These are phyloP conservation scores for Rubia yunnanensis DNA, from an alignment of 257 asterid species.

Conservation along the genomic window DNA sequence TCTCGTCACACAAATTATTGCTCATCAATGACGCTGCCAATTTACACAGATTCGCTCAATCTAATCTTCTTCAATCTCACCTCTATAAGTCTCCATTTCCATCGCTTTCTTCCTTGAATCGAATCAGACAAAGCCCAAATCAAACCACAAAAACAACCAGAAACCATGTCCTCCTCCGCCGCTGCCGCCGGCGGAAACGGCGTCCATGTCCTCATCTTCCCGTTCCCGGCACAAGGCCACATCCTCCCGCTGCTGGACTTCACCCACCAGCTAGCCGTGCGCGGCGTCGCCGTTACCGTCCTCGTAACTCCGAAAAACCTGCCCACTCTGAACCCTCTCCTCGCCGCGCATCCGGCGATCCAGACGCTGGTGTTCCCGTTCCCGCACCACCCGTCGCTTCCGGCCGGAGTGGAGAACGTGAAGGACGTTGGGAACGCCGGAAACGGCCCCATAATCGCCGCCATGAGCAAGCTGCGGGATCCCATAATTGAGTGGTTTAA, in stretches of 20 bases:
- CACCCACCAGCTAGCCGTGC: slow-evolving; percentile 48
- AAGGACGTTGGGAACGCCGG: slow-evolving; percentile 59
- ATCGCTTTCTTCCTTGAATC: background rate
- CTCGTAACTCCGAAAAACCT: slow-evolving; percentile 55
- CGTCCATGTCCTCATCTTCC: slow-evolving; percentile 52
- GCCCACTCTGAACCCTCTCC: slow-evolving; percentile 38
- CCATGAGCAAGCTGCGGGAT: slow-evolving; percentile 35
- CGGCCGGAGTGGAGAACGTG: slow-evolving; percentile 56
- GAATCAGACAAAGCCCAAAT: background rate
- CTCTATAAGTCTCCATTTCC: background rate
- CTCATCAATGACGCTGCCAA: background rate
- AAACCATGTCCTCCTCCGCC: slow-evolving; percentile 26
- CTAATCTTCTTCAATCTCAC: too few relatives aligned
- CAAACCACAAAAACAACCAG: too few relatives aligned
- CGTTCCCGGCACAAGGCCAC: slow-evolving; percentile 92
- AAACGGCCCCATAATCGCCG: slow-evolving; percentile 35
- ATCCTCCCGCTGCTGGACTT: slow-evolving; percentile 57
- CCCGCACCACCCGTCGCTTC: slow-evolving; percentile 49
- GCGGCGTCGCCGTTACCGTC: slow-evolving; percentile 43
- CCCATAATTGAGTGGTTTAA: slow-evolving; percentile 46
- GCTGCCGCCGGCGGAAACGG: slow-evolving; percentile 23
- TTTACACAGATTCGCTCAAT: background rate
- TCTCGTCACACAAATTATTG: background rate
- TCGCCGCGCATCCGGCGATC: slow-evolving; percentile 42
- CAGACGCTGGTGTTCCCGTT: slow-evolving; percentile 52